Evolutionary conservation across 345 rosid species (phyloP), one percentile per base, ranked within the genome.

Genomic region (Populus ilicifolia): DNA sequence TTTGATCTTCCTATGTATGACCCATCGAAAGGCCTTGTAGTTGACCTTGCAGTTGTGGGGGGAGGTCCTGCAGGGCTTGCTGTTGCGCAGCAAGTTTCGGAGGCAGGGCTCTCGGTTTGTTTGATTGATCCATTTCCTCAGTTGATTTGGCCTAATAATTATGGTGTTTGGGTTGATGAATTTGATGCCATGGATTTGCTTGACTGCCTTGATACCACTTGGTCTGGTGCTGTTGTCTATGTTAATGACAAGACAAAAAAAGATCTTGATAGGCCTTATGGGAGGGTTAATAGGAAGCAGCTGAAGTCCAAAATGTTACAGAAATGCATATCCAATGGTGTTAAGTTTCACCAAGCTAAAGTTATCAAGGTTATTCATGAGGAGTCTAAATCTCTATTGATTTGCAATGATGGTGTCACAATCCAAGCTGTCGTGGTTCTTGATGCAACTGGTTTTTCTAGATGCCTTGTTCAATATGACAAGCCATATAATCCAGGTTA

Each of bases 61-160:
- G 99, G 99, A 0, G 99, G 99, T 8, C 98, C 99, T 13, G 98
- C 99, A 0, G 99, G 99, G 77, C 90, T 95, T 20, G 99, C 99
- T 5, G 99, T 95, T 72, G 98, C 99, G 11, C 97, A 93, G 81
- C 96, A 87, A 73, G 99, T 96, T 39, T 92, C 99, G 0, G 92
- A 90, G 81, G 97, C 97, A 0, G 99, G 99, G 41, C 97, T 93
- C 69, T 89, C 94, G 0, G 99, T 96, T 29, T 91, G 96, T 81
- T 86, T 88, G 3, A 92, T 95, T n/a, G 98, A 95, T 64, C 99
- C 99, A 0, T 93, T 85, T 46, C 99, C 97, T 3, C 88, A 84
- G 73, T 86, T 95, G 83, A 92, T 95, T n/a, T 95, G 98, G 98
- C 99, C 99, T 50, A 95, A 95, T 79, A 95, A 95, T 77, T 95